Base-by-base conservation (phyloP, 306 rosid genomes). In the Casuarina glauca region DNA sequence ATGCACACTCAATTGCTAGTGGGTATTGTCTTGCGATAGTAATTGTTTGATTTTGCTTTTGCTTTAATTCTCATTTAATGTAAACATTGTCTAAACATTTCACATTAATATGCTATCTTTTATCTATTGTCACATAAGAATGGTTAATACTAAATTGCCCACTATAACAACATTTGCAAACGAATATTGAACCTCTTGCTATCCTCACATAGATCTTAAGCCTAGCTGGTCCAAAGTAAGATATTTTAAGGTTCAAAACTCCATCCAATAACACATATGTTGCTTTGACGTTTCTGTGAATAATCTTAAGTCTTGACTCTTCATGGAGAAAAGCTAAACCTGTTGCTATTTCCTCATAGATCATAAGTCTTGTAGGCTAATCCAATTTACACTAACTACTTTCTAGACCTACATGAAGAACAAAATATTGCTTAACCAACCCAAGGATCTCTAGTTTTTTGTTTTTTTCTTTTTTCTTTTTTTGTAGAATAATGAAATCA, bases 321-420 rank as follows among this genome's bases (percentile, higher is more conserved):
- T 90, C 96, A 13, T 89, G 92, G 43, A 93, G 96, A 82, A 89
- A 93, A 69, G 91, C 89, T 54, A 93, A 83, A 43, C 93, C 96
- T 85, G 80, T 92, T 26, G 93, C 95, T 74, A 92, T 80, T 73
- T 95, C 97, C 20, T 87, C 80, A 70, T 91, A 90, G 69, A 92
- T 92, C 79, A 80, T 84, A 78, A 64, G 78, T 82, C 95, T 90
- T 67, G 89, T 78, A 51, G 91, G 79, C 97, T 93, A 90, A 67
- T 86, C 87, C 76, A 88, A 35, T 51, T 68, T 73, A 50, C 87
- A 77, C 78, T 53, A 85, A 54, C 52, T 74, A 26, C 35, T 10
- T 75, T 79, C 76, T 5, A 77, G 80, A 76, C 88, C 90, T 90
- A 78, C n/a, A 78, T 50, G 77, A 51, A 9, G 63, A 72, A 55